Conservation (phyloP, 1,139 yeast species). For the Kodamaea derodonti region DNA sequence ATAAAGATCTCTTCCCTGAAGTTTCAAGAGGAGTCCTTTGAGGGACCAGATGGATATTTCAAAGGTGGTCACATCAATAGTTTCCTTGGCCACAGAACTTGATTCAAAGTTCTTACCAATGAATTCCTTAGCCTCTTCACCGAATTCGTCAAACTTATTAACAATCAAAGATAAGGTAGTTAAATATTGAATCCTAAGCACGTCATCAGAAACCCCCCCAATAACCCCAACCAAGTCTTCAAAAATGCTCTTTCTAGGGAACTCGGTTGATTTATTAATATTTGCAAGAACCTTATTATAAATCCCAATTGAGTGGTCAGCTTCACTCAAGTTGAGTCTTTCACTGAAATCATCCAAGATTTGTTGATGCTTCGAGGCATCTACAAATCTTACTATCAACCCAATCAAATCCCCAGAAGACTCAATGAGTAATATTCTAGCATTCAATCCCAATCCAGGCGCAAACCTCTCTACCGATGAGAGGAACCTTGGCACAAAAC, state of each 20-base stretch:
- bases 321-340: slow-evolving; percentile 18
- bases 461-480: slow-evolving; percentile 9
- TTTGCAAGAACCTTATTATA: slow-evolving; percentile 50
- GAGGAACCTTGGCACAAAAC: slow-evolving; percentile 32
- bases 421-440: slow-evolving; percentile 17
- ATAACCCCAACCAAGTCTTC: slow-evolving; percentile 18
- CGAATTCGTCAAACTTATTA: slow-evolving; percentile 39
- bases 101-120: slow-evolving; percentile 1
- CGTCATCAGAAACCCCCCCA: slow-evolving; percentile 15
- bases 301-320: slow-evolving; percentile 35
- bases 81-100: slow-evolving; percentile 1
- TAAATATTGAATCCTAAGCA: slow-evolving; percentile 52
- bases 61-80: too few relatives aligned
- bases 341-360: slow-evolving; percentile 31
- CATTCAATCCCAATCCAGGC: not conserved
- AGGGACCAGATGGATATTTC: slow-evolving; percentile 67
- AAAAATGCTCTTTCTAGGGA: slow-evolving; percentile 9
- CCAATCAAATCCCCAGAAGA: slow-evolving; percentile 37
- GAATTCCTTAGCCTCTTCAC: slow-evolving; percentile 2
- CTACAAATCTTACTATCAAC: slow-evolving; percentile 33
- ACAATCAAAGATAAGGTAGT: slow-evolving; percentile 54
- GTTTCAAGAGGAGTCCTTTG: slow-evolving; percentile 64
- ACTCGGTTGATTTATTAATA: slow-evolving; percentile 34
- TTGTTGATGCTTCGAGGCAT: slow-evolving; percentile 33
- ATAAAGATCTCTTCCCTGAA: slow-evolving; percentile 41